A percentile compares a stretch with the other conserved stretches of the same genome.
Evolutionary conservation across 495 filamentous ascomycete genomes (phyloP).

Genomic region (Aspergillus funiculosus): DNA sequence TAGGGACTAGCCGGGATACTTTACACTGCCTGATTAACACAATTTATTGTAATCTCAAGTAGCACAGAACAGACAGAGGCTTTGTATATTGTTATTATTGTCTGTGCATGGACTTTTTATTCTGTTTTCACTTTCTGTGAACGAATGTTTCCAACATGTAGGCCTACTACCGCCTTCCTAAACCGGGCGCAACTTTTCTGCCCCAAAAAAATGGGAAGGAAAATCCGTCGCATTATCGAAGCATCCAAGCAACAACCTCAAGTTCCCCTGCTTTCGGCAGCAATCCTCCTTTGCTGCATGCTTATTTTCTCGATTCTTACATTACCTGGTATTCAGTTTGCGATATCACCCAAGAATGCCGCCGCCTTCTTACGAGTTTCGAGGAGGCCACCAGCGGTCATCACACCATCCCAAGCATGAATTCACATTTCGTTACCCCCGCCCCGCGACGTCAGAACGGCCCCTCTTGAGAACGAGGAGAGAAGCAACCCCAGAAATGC

Average conservation of each 20-base stretch:
- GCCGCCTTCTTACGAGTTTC: slow-evolving; percentile 37
- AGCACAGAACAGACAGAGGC: no score
- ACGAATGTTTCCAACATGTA: no score
- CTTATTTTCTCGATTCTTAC: neutral
- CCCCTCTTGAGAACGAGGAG: slow-evolving; percentile 37
- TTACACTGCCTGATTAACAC: no score
- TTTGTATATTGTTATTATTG: no score
- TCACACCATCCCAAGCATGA: slow-evolving; percentile 25
- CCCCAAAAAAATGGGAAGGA: slow-evolving; percentile 3
- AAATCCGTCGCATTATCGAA: neutral
- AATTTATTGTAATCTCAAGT: neutral
- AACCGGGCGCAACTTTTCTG: slow-evolving; percentile 5
- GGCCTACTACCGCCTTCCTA: slow-evolving; percentile 20
- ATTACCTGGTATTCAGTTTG: neutral
- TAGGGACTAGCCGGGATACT: neutral
- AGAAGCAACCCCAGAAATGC: slow-evolving; percentile 35
- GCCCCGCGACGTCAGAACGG: slow-evolving; percentile 38
- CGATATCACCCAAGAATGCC: slow-evolving; percentile 6
- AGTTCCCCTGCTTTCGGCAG: neutral
- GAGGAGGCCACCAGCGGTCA: slow-evolving; percentile 31
- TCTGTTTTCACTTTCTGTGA: no score
- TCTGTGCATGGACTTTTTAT: no score
- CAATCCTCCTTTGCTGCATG: neutral
- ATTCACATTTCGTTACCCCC: slow-evolving; percentile 44
- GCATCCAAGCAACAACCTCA: neutral